phyloP scores from a whole-genome alignment of 306 rosid species.

The Sicyos baderoa region DNA sequence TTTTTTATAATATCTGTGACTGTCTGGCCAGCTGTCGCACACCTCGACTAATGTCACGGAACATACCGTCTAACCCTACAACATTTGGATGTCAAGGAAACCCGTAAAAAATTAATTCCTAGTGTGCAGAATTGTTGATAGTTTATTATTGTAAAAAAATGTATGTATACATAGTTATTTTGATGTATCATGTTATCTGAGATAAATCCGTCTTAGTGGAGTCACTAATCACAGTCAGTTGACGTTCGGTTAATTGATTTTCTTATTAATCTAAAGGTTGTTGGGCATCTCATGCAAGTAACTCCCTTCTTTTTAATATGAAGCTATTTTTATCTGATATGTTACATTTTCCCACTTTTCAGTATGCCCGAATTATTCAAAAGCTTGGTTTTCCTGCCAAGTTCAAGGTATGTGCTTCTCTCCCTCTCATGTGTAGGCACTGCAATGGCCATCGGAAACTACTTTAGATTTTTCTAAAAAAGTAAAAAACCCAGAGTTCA shows the following conservation, averaged over 20 bases:
- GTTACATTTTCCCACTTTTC: constrained; percentile 20
- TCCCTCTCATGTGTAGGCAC: neutral
- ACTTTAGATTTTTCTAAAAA: too few species aligned
- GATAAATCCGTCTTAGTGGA: neutral
- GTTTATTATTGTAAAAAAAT: neutral
- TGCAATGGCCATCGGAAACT: too few species aligned
- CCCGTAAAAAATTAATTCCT: too few species aligned
- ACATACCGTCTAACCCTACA: too few species aligned
- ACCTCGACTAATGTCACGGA: too few species aligned
- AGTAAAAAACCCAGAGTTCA: too few species aligned
- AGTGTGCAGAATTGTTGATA: neutral
- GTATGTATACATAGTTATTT: neutral
- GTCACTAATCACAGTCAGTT: neutral
- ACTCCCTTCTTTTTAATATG: neutral
- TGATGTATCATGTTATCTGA: neutral
- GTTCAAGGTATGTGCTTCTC: constrained; percentile 53
- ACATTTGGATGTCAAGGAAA: too few species aligned
- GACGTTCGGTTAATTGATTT: neutral
- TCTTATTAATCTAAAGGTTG: neutral
- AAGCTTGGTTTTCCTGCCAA: constrained; percentile 82
- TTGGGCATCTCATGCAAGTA: neutral
- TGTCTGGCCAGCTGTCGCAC: too few species aligned
- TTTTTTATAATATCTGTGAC: too few species aligned
- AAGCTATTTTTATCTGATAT: constrained; percentile 19
- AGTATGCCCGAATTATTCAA: constrained; percentile 93